Base-by-base conservation (phyloP, 805 yeast genomes). In the Wickerhamomyces mucosus region DNA sequence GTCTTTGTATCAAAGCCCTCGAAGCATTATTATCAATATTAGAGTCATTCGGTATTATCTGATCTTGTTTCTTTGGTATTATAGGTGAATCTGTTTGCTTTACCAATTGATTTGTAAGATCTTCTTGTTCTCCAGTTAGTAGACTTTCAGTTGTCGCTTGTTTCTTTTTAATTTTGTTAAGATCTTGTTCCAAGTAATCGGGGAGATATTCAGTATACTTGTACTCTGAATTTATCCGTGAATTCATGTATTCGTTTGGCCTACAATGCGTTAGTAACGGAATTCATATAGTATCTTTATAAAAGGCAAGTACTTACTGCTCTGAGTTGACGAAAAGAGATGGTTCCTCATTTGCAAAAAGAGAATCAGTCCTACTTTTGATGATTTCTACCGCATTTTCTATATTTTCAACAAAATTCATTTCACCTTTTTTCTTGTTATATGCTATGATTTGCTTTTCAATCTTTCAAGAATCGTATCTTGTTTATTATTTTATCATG, bases 151-250 rank as follows among this genome's bases (percentile, higher is more conserved):
- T 22, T 16, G 13, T 16, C 15, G 21, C 23, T 17, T 31, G 28
- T n/a, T 21, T 26, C 18, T 21, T 34, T 21, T 39, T 30, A 7
- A 36, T 27, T 15, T 29, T 29, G 13, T 53, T 48, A n/a, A 57
- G 36, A 25, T 43, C 41, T 5, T 41, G 39, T 27, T 48, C 50
- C 16, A 60, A 26, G 31, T 56, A 46, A 4, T 33, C 21, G 3
- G 65, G 63, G 9, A 60, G 40, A 5, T 26, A 27, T 2, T 32
- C 38, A 36, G 55, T 38, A 3, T 35, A 18, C 14, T 41, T 39
- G 35, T 51, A 55, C 29, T 59, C 59, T 23, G 47, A 51, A 6
- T 45, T 36, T 46, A 61, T 46, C 25, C 55, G 42, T 13, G 45
- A 17, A 3, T 48, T 28, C 2, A 48, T 33, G 29, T 59, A 58